These are phyloP conservation scores for Debaryomyces prosopidis DNA, from an alignment of 805 yeast species.

Conservation along the genomic window DNA sequence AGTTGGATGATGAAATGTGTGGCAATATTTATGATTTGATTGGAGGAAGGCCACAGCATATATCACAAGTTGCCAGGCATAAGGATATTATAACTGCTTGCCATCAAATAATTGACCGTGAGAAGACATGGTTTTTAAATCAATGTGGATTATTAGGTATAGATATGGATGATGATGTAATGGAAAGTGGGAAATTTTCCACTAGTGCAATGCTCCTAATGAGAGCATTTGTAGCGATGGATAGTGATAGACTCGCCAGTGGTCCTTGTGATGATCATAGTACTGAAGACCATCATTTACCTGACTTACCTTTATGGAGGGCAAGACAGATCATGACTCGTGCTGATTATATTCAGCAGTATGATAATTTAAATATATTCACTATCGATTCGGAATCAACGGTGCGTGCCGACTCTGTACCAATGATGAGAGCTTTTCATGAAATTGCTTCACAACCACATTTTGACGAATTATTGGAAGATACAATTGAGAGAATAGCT, in stretches of 20 bases:
- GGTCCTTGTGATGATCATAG: slow-evolving; percentile 19
- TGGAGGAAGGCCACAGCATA: slow-evolving; percentile 85
- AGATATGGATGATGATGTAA: slow-evolving; percentile 86
- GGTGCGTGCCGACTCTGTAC: slow-evolving; percentile 80
- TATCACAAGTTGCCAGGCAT: slow-evolving; percentile 67
- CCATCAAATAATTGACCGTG: slow-evolving; percentile 71
- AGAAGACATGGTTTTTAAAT: slow-evolving; percentile 82
- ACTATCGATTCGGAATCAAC: slow-evolving; percentile 72
- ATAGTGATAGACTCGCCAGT: slow-evolving; percentile 35
- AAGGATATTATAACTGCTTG: slow-evolving; percentile 58
- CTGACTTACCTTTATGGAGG: slow-evolving; percentile 79
- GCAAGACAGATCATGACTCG: slow-evolving; percentile 85
- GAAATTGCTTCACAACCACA: slow-evolving; percentile 74
- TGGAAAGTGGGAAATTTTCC: slow-evolving; percentile 79
- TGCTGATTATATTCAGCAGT: slow-evolving; percentile 72
- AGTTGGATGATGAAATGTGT: slow-evolving; percentile 40
- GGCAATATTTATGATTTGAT: slow-evolving; percentile 62
- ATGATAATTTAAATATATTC: slow-evolving; percentile 76
- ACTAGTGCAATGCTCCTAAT: slow-evolving; percentile 72
- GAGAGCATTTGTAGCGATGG: slow-evolving; percentile 72
- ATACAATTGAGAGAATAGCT: slow-evolving; percentile 65
- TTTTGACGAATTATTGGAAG: slow-evolving; percentile 63
- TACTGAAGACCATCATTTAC: slow-evolving; percentile 52
- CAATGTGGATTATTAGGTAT: slow-evolving; percentile 78
- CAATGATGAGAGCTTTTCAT: slow-evolving; percentile 88